A percentile compares a stretch with the other conserved stretches of the same genome.
These are phyloP conservation scores for Aspergillus aculeatus DNA, from an alignment of 2,329 filamentous ascomycete species.

Conservation along the genomic window DNA sequence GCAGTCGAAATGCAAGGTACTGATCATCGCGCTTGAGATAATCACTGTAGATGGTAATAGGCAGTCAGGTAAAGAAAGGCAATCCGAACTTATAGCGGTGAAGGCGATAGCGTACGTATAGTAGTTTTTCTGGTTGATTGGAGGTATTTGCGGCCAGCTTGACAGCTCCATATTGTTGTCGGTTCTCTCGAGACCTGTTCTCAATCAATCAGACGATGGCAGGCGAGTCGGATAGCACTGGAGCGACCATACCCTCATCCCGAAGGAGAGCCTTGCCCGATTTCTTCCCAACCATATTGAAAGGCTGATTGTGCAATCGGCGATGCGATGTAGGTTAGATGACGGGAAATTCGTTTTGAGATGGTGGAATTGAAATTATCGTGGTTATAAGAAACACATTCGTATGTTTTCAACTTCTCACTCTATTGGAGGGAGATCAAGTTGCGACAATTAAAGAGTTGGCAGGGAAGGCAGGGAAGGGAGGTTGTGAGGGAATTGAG, in stretches of 20 bases:
- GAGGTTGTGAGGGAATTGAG: background rate
- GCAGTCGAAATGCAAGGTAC: constrained; percentile 81
- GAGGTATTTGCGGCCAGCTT: constrained; percentile 85
- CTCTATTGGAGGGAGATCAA: background rate
- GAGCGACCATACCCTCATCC: constrained; percentile 54
- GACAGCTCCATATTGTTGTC: constrained; percentile 98
- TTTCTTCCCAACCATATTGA: constrained; percentile 65
- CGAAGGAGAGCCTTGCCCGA: constrained; percentile 61
- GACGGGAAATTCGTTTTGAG: background rate
- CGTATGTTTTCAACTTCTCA: background rate
- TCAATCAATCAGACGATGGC: constrained; percentile 12
- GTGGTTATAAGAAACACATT: background rate
- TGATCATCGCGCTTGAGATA: constrained; percentile 99
- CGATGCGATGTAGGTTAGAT: background rate
- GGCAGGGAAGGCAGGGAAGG: background rate
- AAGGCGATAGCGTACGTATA: constrained; percentile 68
- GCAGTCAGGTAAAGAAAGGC: constrained; percentile 13
- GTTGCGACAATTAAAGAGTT: background rate
- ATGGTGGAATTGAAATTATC: background rate
- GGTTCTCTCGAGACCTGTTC: constrained; percentile 81
- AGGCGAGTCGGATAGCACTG: background rate
- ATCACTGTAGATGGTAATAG: constrained; percentile 58
- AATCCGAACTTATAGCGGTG: background rate
- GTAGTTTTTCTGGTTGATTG: constrained; percentile 99
- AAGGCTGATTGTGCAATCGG: background rate